Evolutionary conservation across 371 early-diverging fungal species (phyloP), one percentile per base, ranked within the genome.

Genomic region (Apophysomyces ossiformis): DNA sequence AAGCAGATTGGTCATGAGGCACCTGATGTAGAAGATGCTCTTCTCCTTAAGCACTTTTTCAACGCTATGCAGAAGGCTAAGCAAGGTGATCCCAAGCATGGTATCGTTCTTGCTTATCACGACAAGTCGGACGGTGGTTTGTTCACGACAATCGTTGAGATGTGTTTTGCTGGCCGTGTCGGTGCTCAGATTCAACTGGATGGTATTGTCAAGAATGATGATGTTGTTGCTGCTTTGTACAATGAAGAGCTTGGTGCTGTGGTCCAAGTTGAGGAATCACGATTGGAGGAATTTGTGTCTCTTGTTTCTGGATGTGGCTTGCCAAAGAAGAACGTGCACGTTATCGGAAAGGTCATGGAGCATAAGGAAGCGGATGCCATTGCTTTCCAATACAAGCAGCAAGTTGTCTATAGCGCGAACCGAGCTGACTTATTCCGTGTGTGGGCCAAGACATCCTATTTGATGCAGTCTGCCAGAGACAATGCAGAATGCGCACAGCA

Each of bases 71-170:
- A 92, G 71, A 64, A 73, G 9, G 81, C 76, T 18, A 85, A 87
- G 62, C 70, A 81, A 46, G 66, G 71, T 8, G 63, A 68, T 13
- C 56, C 15, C 16, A 69, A 78, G 56, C 71, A 79, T 3, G 81
- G 78, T 45, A 70, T 87, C 58, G 77, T 98, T 5, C 84, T 95
- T 57, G 97, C 99, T 21, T 98, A 97, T 78, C 99, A 98, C 76
- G 98, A 98, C 74, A 90, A 97, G 21, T 96, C 96, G 5, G 99
- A 97, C 80, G 99, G 99, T 72, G 99, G 99, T 65, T 78, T 98
- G 72, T 90, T 97, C 67, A 78, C 90, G 18, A 92, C 99, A 7
- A 63, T 98, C 35, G 82, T 80, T 18, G 99, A 98, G 78, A 98
- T 98, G 99, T 88, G 87, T 50, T 95, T 98, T 83, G 96, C 98